Conservation (phyloP, 106 monocot species). For the Ottelia alismoides region DNA sequence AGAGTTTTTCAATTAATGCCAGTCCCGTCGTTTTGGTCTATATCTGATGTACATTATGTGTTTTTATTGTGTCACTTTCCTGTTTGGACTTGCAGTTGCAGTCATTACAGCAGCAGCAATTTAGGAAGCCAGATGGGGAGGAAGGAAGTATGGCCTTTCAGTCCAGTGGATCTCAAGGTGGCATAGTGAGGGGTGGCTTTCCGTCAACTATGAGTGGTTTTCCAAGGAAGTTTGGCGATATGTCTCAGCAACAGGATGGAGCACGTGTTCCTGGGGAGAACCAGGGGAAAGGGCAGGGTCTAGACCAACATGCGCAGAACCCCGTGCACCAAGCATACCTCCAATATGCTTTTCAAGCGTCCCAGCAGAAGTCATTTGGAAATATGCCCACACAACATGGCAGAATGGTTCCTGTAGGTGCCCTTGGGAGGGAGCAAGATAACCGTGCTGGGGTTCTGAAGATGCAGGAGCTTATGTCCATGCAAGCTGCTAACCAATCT, state of each 20-base stretch:
- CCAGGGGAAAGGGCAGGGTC: slow-evolving; percentile 27
- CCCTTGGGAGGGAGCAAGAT: slow-evolving; percentile 41
- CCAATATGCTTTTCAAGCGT: slow-evolving; percentile 54
- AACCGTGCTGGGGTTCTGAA: slow-evolving; percentile 29
- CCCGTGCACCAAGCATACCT: slow-evolving; percentile 56
- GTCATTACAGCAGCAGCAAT: slow-evolving; percentile 25
- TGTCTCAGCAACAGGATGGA: slow-evolving; percentile 16
- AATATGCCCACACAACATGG: slow-evolving; percentile 37
- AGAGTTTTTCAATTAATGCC: too few relatives aligned
- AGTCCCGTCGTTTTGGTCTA: too few relatives aligned
- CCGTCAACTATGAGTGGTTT: slow-evolving; percentile 36
- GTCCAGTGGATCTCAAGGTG: slow-evolving; percentile 41
- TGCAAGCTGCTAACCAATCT: slow-evolving; percentile 35
- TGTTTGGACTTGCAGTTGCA: neutral
- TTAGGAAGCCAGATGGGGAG: slow-evolving; percentile 51
- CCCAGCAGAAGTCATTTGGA: slow-evolving; percentile 58
- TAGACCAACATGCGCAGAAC: slow-evolving; percentile 36
- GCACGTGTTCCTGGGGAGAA: slow-evolving; percentile 25
- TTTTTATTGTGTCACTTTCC: too few relatives aligned
- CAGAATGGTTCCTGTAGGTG: slow-evolving; percentile 22
- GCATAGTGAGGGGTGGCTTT: slow-evolving; percentile 27
- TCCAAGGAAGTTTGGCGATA: slow-evolving; percentile 20
- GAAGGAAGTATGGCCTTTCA: slow-evolving; percentile 22
- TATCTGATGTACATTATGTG: too few relatives aligned
- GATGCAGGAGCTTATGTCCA: slow-evolving; percentile 68